phyloP scores from a whole-genome alignment of 2,329 filamentous ascomycete species.

The Penicillium sp. region DNA sequence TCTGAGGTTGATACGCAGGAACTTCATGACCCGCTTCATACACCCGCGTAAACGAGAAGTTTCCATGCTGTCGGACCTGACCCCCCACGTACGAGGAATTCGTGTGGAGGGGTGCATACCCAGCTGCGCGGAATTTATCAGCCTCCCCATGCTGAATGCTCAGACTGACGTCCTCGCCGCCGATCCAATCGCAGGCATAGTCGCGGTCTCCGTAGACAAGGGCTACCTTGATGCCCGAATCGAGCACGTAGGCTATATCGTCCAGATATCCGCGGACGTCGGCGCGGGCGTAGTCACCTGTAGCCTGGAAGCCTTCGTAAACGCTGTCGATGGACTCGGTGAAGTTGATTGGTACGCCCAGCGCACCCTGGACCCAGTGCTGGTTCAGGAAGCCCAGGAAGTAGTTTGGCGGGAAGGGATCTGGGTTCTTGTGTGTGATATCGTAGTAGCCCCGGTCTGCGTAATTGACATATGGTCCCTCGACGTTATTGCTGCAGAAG shows the following conservation, averaged over 20 bases:
- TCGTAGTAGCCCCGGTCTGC: constrained; percentile 61
- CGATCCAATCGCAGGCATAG: constrained; percentile 62
- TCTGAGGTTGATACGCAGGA: constrained; percentile 59
- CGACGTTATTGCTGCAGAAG: constrained; percentile 52
- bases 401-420: constrained; percentile 59
- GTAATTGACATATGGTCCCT: constrained; percentile 48
- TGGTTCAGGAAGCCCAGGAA: constrained; percentile 62
- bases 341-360: constrained; percentile 65
- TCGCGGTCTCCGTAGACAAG: constrained; percentile 64
- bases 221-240: constrained; percentile 60
- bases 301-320: constrained; percentile 49
- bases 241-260: constrained; percentile 55
- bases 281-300: constrained; percentile 54
- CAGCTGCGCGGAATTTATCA: constrained; percentile 52
- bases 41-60: constrained; percentile 55
- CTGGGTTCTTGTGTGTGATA: constrained; percentile 55
- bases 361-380: constrained; percentile 58
- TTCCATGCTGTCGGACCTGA: constrained; percentile 52
- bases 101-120: constrained; percentile 53
- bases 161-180: constrained; percentile 57
- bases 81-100: constrained; percentile 51
- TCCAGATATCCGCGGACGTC: constrained; percentile 47
- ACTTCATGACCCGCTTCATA: constrained; percentile 55
- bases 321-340: constrained; percentile 52
- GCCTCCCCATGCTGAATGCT: constrained; percentile 52